phyloP scores from a whole-genome alignment of 495 filamentous ascomycete genomes.

The Lichenothelia convexa region DNA sequence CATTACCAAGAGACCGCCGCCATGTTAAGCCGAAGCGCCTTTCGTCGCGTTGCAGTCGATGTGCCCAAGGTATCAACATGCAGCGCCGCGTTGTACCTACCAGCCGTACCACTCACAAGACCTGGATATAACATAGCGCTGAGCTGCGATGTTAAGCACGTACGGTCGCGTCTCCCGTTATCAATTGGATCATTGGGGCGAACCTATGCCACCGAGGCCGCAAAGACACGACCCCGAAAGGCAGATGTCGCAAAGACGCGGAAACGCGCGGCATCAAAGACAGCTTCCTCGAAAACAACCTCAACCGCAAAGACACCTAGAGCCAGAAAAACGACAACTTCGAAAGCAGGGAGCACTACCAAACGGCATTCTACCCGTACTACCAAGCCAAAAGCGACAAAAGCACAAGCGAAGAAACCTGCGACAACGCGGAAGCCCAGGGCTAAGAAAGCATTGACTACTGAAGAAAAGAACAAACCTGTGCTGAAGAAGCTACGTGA shows the following conservation, averaged over 20 bases:
- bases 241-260: neutral
- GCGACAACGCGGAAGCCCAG: constrained; percentile 3
- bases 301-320: constrained; percentile 1
- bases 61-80: neutral
- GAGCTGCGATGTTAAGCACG: too few species aligned
- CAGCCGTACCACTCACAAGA: too few species aligned
- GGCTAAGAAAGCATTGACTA: constrained; percentile 7
- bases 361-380: too few species aligned
- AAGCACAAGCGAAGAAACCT: neutral
- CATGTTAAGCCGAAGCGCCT: neutral
- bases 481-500: constrained; percentile 5
- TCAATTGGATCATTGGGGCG: too few species aligned
- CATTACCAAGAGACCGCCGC: too few species aligned
- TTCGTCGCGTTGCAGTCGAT: neutral
- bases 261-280: constrained; percentile 1
- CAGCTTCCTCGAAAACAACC: neutral
- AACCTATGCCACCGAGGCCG: too few species aligned
- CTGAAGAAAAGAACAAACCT: constrained; percentile 7
- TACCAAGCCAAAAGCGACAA: constrained; percentile 4
- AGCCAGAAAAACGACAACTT: constrained; percentile 4
- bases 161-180: too few species aligned
- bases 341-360: too few species aligned
- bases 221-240: neutral
- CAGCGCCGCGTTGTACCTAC: neutral
- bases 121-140: too few species aligned